These are phyloP conservation scores for Haplosporangium gracile DNA, from an alignment of 192 early-diverging fungal species.

Conservation along the genomic window DNA sequence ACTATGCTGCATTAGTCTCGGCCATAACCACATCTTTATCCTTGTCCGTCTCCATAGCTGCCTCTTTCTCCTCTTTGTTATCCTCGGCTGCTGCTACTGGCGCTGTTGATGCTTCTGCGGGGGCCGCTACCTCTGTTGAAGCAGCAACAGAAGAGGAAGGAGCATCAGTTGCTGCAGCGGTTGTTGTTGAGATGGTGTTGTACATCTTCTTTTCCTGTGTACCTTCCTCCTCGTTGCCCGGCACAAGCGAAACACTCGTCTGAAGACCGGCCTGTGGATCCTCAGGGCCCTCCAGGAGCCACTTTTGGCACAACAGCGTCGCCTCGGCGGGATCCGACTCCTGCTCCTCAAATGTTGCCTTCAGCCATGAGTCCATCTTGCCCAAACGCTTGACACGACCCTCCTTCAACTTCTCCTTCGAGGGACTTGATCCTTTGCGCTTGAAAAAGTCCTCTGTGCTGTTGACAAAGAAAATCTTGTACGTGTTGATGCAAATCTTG, in stretches of 20 bases:
- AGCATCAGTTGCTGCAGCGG: not conserved
- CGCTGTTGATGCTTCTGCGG: not conserved
- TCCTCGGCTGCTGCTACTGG: not conserved
- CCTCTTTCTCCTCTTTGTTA: not conserved
- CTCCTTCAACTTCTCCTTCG: slow-evolving; percentile 28
- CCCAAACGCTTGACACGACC: slow-evolving; percentile 20
- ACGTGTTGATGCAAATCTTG: slow-evolving; percentile 97
- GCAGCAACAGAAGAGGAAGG: not conserved
- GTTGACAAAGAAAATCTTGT: slow-evolving; percentile 97
- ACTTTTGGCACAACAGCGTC: slow-evolving; percentile 30
- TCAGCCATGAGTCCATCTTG: slow-evolving; percentile 56
- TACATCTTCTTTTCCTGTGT: slow-evolving; percentile 37
- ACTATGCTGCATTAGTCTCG: not conserved
- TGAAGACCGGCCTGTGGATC: slow-evolving; percentile 26
- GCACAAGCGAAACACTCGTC: slow-evolving; percentile 20
- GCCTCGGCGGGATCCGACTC: slow-evolving; percentile 25
- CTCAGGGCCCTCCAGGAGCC: slow-evolving; percentile 46
- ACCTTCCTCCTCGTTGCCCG: slow-evolving; percentile 12
- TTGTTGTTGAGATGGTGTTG: slow-evolving; percentile 13
- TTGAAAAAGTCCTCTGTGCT: slow-evolving; percentile 94
- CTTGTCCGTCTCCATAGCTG: not conserved
- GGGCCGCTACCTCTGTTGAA: not conserved
- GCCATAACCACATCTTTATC: slow-evolving; percentile 5
- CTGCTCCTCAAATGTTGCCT: slow-evolving; percentile 34
- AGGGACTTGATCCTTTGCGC: slow-evolving; percentile 46